phyloP scores from a whole-genome alignment of 345 rosid genomes.

The Lepidium didymum region DNA sequence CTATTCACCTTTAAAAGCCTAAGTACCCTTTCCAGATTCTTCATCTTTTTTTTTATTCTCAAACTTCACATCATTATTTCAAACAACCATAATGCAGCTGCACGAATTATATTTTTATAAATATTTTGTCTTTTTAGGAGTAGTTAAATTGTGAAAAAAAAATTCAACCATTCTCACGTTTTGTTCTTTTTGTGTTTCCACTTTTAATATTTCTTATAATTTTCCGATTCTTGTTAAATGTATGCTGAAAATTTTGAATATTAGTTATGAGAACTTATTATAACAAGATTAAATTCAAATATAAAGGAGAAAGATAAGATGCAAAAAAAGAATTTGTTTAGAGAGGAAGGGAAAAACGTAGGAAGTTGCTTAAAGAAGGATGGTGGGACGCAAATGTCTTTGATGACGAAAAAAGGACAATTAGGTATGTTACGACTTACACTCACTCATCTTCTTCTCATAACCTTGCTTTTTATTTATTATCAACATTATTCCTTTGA shows the following conservation, averaged over 20 bases:
- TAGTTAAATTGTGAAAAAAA: too few species aligned
- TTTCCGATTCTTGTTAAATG: too few species aligned
- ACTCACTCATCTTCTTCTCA: constrained; percentile 13
- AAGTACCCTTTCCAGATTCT: not conserved
- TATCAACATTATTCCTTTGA: not conserved
- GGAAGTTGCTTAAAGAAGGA: constrained; percentile 29
- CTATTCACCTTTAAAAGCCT: too few species aligned
- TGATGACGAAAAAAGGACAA: constrained; percentile 21
- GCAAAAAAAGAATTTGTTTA: not conserved
- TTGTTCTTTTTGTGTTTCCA: too few species aligned
- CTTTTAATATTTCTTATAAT: too few species aligned
- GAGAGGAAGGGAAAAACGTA: constrained; percentile 19
- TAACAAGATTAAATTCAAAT: not conserved
- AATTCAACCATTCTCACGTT: too few species aligned
- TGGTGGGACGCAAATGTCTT: constrained; percentile 25
- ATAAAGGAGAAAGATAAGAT: not conserved
- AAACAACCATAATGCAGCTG: not conserved
- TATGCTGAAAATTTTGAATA: too few species aligned
- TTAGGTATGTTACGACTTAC: constrained; percentile 4
- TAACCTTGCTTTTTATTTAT: not conserved
- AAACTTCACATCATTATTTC: not conserved
- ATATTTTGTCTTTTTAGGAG: too few species aligned
- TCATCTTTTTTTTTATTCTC: not conserved
- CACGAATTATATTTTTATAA: too few species aligned
- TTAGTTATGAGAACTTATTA: not conserved